A percentile compares a stretch with the other conserved stretches of the same genome.
Evolutionary conservation across 352 stramenopile genomes (phyloP).

Genomic region (Phytophthora aleatoria): DNA sequence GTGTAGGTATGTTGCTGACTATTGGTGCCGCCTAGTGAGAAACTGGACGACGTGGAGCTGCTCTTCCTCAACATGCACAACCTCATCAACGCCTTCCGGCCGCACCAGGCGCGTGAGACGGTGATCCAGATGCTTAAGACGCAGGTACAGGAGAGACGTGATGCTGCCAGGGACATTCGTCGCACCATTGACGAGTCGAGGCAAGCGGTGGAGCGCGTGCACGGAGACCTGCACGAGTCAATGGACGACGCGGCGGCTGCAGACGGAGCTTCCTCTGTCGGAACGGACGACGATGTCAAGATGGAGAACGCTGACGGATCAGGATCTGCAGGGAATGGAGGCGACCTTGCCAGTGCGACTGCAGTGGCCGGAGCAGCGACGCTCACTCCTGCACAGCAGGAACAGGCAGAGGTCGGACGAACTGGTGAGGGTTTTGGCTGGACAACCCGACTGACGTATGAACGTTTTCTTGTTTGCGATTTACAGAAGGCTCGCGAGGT

Average conservation of each 20-base stretch:
- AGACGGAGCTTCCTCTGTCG: constrained; percentile 17
- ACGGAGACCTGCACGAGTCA: constrained; percentile 62
- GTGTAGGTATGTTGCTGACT: constrained; percentile 2
- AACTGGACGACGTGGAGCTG: constrained; percentile 85
- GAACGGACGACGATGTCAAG: constrained; percentile 48
- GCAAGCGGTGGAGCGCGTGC: constrained; percentile 60
- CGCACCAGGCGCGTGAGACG: constrained; percentile 83
- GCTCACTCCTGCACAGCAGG: constrained; percentile 33
- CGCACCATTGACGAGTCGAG: constrained; percentile 74
- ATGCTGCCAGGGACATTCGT: constrained; percentile 75
- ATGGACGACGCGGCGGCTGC: constrained; percentile 43
- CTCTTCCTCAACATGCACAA: constrained; percentile 92
- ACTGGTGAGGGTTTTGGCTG: neutral
- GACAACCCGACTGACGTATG: constrained; percentile 4
- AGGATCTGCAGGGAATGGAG: constrained; percentile 7
- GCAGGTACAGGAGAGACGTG: constrained; percentile 77
- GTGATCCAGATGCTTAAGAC: constrained; percentile 85
- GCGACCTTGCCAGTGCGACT: constrained; percentile 13
- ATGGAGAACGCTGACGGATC: constrained; percentile 51
- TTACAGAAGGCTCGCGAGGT: constrained; percentile 51
- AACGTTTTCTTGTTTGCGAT: constrained; percentile 6
- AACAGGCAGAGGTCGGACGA: constrained; percentile 45
- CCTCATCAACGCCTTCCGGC: constrained; percentile 88
- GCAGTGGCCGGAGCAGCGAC: constrained; percentile 7
- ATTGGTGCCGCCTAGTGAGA: constrained; percentile 50